Conservation (phyloP, 2,329 filamentous ascomycete genomes). For the Cladophialophora exuberans region DNA sequence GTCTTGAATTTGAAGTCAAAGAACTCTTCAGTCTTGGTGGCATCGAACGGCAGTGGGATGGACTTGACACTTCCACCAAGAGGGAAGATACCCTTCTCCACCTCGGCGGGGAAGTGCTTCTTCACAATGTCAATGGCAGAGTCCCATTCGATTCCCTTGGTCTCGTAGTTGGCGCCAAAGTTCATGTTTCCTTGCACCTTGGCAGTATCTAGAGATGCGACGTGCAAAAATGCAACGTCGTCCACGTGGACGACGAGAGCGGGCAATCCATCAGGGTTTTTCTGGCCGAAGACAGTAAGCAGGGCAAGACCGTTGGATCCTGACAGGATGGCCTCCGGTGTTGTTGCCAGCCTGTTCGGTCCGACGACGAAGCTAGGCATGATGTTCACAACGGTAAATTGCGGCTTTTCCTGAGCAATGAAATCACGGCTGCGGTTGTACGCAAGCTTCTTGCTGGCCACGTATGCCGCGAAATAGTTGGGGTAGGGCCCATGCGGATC, state of each 20-base stretch:
- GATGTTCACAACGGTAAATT: conserved; percentile 64
- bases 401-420: conserved; percentile 58
- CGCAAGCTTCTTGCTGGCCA: conserved; percentile 64
- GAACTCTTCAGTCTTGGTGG: conserved; percentile 45
- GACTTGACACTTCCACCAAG: conserved; percentile 58
- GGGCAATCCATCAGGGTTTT: conserved; percentile 15
- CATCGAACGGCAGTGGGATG: conserved; percentile 54
- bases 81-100: conserved; percentile 45
- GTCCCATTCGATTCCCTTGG: conserved; percentile 39
- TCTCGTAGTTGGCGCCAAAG: conserved; percentile 24
- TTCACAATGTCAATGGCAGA: conserved; percentile 46
- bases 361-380: conserved; percentile 67
- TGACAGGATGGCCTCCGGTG: conserved; percentile 10
- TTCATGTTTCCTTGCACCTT: conserved; percentile 24
- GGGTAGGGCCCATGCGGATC: conserved; percentile 32
- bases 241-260: conserved; percentile 34
- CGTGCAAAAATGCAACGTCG: conserved; percentile 39
- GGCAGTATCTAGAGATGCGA: conserved; percentile 35
- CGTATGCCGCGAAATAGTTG: conserved; percentile 42
- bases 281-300: conserved; percentile 11
- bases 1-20: conserved; percentile 46
- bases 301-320: conserved; percentile 35
- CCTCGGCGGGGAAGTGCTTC: conserved; percentile 46
- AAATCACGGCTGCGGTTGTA: conserved; percentile 70
- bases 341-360: conserved; percentile 36